Conservation (phyloP, 2,329 filamentous ascomycete species). For the Colletotrichum lindemuthianum region DNA sequence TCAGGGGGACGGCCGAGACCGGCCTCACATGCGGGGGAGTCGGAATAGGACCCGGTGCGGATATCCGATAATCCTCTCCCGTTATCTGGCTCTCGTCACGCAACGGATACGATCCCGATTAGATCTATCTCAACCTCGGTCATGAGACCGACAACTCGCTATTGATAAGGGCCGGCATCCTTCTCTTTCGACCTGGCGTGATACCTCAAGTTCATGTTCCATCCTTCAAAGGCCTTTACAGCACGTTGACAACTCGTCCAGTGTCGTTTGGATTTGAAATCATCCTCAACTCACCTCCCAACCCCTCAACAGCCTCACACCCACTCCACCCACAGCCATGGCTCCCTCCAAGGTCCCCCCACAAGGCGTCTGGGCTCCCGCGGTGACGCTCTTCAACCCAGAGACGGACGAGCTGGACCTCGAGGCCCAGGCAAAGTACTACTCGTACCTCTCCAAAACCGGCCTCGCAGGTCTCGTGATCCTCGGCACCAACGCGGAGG, state of each 20-base stretch:
- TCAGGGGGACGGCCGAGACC: conserved; percentile 34
- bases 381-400: conserved; percentile 64
- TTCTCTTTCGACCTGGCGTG: background rate
- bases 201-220: background rate
- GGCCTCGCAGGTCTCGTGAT: conserved; percentile 63
- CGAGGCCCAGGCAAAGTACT: conserved; percentile 60
- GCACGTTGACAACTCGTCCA: background rate
- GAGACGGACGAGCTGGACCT: conserved; percentile 59
- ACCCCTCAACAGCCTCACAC: background rate
- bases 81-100: conserved; percentile 15
- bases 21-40: conserved; percentile 33
- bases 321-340: conserved; percentile 7
- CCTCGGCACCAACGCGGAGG: conserved; percentile 65
- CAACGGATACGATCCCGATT: conserved; percentile 24
- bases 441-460: conserved; percentile 58
- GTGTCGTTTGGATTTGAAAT: background rate
- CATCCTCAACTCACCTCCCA: background rate
- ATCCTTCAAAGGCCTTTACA: background rate
- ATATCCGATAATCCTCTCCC: conserved; percentile 30
- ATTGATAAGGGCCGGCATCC: conserved; percentile 8
- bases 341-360: conserved; percentile 38
- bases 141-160: background rate
- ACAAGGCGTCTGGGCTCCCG: conserved; percentile 60
- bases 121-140: conserved; percentile 17
- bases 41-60: conserved; percentile 31